A percentile compares a stretch with the other conserved stretches of the same genome.
Conservation (phyloP, 2,329 filamentous ascomycete species). For the Apiospora rasikravindrae region DNA sequence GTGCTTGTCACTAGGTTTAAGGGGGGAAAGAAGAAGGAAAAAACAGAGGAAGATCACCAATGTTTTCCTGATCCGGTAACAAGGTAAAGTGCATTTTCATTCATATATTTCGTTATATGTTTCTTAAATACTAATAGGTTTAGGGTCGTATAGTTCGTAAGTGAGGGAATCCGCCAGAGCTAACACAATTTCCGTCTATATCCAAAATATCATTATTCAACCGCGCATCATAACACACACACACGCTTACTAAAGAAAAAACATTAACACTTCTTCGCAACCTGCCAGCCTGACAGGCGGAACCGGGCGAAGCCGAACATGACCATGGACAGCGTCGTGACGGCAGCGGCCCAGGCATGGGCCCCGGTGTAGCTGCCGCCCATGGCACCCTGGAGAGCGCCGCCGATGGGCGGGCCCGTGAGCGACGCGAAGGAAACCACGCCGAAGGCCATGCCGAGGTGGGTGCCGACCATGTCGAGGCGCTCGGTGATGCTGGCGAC, state of each 20-base stretch:
- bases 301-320: constrained; percentile 12
- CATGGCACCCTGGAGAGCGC: constrained; percentile 37
- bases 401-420: constrained; percentile 47
- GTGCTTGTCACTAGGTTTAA: neutral
- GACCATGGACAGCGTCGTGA: constrained; percentile 10
- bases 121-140: neutral
- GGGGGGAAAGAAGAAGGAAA: too few species aligned
- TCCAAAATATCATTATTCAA: neutral
- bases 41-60: neutral
- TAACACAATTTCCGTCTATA: neutral
- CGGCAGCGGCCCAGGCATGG: constrained; percentile 41
- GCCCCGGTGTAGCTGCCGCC: constrained; percentile 36
- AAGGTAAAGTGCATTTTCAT: neutral
- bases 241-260: too few species aligned
- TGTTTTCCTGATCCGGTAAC: too few species aligned
- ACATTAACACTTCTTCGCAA: constrained; percentile 14
- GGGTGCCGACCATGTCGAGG: constrained; percentile 45
- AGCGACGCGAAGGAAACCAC: constrained; percentile 44
- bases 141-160: neutral
- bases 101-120: neutral
- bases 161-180: neutral
- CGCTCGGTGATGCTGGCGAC: constrained; percentile 46
- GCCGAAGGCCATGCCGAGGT: constrained; percentile 48
- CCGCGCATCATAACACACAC: neutral
- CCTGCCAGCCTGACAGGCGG: constrained; percentile 9